Conservation (phyloP, 176 grass and related monocot species). For the Secale cereale region DNA sequence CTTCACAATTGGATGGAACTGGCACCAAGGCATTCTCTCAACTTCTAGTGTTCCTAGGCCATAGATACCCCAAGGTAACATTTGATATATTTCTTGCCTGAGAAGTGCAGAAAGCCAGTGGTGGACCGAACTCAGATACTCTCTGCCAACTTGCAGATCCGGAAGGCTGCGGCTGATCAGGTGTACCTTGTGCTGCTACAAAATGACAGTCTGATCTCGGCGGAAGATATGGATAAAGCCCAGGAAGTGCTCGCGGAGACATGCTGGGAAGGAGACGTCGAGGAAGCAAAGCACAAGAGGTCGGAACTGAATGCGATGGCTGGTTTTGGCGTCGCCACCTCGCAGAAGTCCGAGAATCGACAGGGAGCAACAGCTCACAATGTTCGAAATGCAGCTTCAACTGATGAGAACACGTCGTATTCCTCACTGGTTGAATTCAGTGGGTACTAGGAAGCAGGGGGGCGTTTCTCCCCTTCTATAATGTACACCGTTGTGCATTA, state of each 20-base stretch:
- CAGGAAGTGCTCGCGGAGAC: slow-evolving; percentile 66
- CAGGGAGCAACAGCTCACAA: slow-evolving; percentile 20
- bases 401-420: slow-evolving; percentile 87
- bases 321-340: slow-evolving; percentile 36
- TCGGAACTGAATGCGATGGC: slow-evolving; percentile 49
- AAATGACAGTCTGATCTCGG: slow-evolving; percentile 44
- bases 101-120: background rate
- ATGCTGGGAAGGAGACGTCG: slow-evolving; percentile 85
- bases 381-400: background rate
- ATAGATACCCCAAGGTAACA: slow-evolving; percentile 91
- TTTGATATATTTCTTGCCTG: background rate
- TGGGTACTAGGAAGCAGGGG: slow-evolving; percentile 49
- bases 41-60: slow-evolving; percentile 70
- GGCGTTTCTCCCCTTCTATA: background rate
- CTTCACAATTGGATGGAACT: slow-evolving; percentile 51
- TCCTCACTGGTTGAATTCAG: slow-evolving; percentile 87
- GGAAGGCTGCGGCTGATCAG: slow-evolving; percentile 85
- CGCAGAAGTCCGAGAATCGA: slow-evolving; percentile 7
- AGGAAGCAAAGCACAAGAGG: slow-evolving; percentile 58
- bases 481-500: background rate
- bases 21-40: slow-evolving; percentile 70
- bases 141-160: slow-evolving; percentile 47
- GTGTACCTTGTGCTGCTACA: slow-evolving; percentile 87
- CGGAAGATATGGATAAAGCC: slow-evolving; percentile 55
- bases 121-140: slow-evolving; percentile 7